A percentile compares a stretch with the other conserved stretches of the same genome.
Conservation (phyloP, 2,329 filamentous ascomycete genomes). For the Fusarium algeriense region DNA sequence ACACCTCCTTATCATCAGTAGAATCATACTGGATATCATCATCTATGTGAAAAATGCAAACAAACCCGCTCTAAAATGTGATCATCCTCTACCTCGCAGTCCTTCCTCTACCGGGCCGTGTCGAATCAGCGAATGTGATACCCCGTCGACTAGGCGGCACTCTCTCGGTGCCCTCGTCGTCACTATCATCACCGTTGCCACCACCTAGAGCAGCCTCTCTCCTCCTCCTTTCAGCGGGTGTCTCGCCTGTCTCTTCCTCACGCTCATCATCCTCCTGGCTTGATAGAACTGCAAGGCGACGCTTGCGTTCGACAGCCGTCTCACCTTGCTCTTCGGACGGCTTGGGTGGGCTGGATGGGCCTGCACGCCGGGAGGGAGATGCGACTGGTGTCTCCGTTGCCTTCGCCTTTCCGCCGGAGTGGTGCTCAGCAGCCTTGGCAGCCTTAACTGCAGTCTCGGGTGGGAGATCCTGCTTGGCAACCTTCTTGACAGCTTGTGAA, state of each 20-base stretch:
- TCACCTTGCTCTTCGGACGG: conserved; percentile 60
- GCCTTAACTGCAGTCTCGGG: conserved; percentile 36
- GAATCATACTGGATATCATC: conserved; percentile 34
- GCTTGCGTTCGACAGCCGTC: conserved; percentile 76
- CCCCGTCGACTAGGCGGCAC: conserved; percentile 66
- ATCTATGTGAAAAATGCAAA: conserved; percentile 42
- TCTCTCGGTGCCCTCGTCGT: conserved; percentile 68
- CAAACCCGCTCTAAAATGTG: conserved; percentile 20
- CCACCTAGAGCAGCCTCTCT: conserved; percentile 80
- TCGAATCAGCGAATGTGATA: conserved; percentile 70
- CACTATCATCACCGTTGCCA: conserved; percentile 56
- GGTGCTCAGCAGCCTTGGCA: conserved; percentile 35
- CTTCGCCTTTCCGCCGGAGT: conserved; percentile 18
- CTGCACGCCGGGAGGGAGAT: conserved; percentile 30
- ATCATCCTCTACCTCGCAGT: conserved; percentile 20
- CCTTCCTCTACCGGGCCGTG: conserved; percentile 40
- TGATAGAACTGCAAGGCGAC: conserved; percentile 69
- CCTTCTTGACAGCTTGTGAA: conserved; percentile 61
- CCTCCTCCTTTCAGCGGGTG: conserved; percentile 78
- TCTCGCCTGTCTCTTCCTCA: conserved; percentile 67
- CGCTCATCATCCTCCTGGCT: conserved; percentile 57
- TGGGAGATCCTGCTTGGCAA: conserved; percentile 59
- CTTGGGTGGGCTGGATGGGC: conserved; percentile 18
- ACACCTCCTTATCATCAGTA: conserved; percentile 16
- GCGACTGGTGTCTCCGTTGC: conserved; percentile 12